A percentile compares a stretch with the other conserved stretches of the same genome.
phyloP scores from a whole-genome alignment of 2,329 filamentous ascomycete species.

The Fusarium pseudoanthophilum region DNA sequence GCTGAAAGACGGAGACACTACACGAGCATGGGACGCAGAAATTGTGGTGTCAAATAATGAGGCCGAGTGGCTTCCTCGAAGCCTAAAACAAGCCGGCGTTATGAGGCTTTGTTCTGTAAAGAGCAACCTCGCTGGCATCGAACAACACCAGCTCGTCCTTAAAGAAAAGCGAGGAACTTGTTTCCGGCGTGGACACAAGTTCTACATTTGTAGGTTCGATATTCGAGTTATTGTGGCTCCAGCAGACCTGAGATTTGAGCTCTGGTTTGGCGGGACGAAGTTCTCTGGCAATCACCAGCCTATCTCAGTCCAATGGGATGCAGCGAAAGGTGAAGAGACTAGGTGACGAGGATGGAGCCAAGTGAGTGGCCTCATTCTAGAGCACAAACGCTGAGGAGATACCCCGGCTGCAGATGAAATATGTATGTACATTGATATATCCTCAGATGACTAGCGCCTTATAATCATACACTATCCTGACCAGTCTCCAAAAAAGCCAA shows the following conservation, averaged over 20 bases:
- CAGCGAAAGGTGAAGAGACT: background rate
- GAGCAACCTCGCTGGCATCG: constrained; percentile 54
- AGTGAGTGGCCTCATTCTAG: background rate
- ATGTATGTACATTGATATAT: constrained; percentile 26
- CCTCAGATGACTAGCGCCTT: constrained; percentile 9
- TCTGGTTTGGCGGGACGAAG: constrained; percentile 49
- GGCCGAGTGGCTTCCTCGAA: constrained; percentile 49
- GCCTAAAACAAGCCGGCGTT: constrained; percentile 51
- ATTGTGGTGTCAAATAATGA: constrained; percentile 55
- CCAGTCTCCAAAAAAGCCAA: constrained; percentile 10
- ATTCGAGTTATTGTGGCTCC: constrained; percentile 65
- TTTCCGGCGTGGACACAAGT: constrained; percentile 51
- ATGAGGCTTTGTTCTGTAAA: constrained; percentile 53
- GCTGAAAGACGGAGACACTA: constrained; percentile 48
- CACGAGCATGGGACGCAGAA: constrained; percentile 51
- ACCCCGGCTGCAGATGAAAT: constrained; percentile 12
- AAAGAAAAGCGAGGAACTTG: constrained; percentile 51
- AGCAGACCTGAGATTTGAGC: constrained; percentile 61
- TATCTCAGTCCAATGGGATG: constrained; percentile 35
- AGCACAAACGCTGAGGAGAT: background rate
- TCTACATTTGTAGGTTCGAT: constrained; percentile 57
- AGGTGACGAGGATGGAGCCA: background rate
- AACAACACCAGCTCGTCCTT: constrained; percentile 51
- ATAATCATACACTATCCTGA: constrained; percentile 24
- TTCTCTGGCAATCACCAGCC: constrained; percentile 37